Percentiles rank a stretch among this genome's conserved stretches.
Evolutionary conservation across 2,329 filamentous ascomycete genomes (phyloP).

Genomic region (Zymoseptoria crescenta): DNA sequence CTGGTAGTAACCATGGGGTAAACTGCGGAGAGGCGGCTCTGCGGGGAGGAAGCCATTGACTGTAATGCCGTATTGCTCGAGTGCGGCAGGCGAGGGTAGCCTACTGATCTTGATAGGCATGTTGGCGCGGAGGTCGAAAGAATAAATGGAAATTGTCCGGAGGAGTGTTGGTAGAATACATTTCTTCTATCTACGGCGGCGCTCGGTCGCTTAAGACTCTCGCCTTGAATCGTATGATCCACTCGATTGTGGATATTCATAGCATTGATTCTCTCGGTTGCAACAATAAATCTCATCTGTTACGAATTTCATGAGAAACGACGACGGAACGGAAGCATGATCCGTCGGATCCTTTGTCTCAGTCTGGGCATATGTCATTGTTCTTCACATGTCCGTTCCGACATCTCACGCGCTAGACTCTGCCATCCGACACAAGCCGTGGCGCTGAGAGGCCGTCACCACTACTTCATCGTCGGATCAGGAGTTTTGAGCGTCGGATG

Average conservation of each 20-base stretch:
- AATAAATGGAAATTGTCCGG: neutral
- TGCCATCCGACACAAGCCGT: neutral
- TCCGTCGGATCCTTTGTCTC: neutral
- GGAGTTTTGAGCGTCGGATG: neutral
- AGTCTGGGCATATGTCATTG: neutral
- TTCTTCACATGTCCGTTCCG: neutral
- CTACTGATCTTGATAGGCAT: slow-evolving; percentile 20
- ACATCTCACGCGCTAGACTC: neutral
- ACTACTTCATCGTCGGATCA: neutral
- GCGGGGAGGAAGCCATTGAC: slow-evolving; percentile 73
- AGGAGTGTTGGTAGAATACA: neutral
- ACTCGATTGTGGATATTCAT: neutral
- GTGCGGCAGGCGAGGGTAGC: slow-evolving; percentile 15
- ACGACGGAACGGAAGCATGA: neutral
- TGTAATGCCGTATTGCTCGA: slow-evolving; percentile 20
- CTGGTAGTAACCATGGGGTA: slow-evolving; percentile 86
- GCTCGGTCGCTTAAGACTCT: slow-evolving; percentile 5
- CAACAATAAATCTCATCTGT: neutral
- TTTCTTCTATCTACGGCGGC: neutral
- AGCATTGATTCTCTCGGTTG: neutral
- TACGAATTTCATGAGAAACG: neutral
- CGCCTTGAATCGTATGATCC: slow-evolving; percentile 4
- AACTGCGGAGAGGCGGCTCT: slow-evolving; percentile 64
- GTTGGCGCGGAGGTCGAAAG: slow-evolving; percentile 12
- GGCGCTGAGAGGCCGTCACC: neutral